Evolutionary conservation across 176 grass and related monocot species (phyloP).

Genomic region (Luzula sylvatica): DNA sequence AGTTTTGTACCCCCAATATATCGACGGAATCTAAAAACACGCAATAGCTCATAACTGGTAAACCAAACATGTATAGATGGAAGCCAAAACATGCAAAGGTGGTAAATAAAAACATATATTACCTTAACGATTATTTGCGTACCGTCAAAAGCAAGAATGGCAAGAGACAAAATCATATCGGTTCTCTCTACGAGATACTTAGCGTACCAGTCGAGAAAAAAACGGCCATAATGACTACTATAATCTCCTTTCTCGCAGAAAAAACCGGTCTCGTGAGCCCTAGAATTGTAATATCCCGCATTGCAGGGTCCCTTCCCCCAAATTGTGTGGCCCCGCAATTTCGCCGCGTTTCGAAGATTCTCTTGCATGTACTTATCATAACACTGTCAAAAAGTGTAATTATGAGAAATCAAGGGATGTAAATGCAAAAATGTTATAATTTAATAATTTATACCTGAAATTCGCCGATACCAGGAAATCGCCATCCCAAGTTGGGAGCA

Average conservation of each 20-base stretch:
- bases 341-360: constrained; percentile 49
- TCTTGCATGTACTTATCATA: constrained; percentile 91
- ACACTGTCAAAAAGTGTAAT: constrained; percentile 35
- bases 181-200: constrained; percentile 58
- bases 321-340: constrained; percentile 67
- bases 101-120: neutral
- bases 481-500: constrained; percentile 73
- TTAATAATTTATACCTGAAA: constrained; percentile 63
- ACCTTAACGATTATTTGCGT: constrained; percentile 79
- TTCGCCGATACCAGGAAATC: constrained; percentile 90
- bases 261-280: constrained; percentile 75
- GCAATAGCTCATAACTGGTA: neutral
- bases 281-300: constrained; percentile 91
- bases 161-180: constrained; percentile 71
- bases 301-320: constrained; percentile 89
- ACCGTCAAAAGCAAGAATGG: constrained; percentile 83
- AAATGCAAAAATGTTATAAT: too few species aligned
- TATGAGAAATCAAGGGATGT: neutral
- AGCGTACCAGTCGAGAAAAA: constrained; percentile 96
- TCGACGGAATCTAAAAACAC: neutral
- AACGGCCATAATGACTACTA: constrained; percentile 73
- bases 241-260: constrained; percentile 91
- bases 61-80: neutral
- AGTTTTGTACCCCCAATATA: constrained; percentile 76
- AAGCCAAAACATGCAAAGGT: neutral